A percentile compares a stretch with the other conserved stretches of the same genome.
phyloP scores from a whole-genome alignment of 352 stramenopile species.

The Globisporangium spinosum region DNA sequence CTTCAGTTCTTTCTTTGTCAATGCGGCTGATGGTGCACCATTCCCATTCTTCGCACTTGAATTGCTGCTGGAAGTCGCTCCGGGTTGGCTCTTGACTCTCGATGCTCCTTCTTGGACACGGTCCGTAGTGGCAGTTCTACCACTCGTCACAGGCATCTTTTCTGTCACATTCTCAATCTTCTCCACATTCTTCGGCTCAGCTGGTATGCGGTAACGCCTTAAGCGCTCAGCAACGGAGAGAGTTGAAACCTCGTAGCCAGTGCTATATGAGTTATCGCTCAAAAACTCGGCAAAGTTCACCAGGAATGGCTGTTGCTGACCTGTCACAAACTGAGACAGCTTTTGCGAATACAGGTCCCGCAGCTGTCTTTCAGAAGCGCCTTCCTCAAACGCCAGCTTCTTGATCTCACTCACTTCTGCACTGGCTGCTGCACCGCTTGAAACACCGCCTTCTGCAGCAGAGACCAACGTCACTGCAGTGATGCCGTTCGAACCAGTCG shows the following conservation, averaged over 20 bases:
- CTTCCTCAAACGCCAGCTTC: conserved; percentile 11
- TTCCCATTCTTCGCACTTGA: conserved; percentile 10
- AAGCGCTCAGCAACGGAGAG: conserved; percentile 62
- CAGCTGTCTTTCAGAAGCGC: conserved; percentile 32
- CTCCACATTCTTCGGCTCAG: conserved; percentile 16
- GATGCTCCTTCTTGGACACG: conserved; percentile 7
- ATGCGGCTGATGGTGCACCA: conserved; percentile 9
- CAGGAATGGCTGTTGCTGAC: conserved; percentile 78
- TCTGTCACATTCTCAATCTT: conserved; percentile 1
- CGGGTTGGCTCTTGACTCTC: conserved; percentile 24
- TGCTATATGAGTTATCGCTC: conserved; percentile 79
- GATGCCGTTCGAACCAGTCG: background rate
- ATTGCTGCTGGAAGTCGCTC: conserved; percentile 12
- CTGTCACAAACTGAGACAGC: conserved; percentile 52
- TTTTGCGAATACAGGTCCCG: conserved; percentile 61
- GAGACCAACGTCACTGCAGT: background rate
- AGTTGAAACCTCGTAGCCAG: conserved; percentile 67
- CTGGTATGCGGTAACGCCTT: conserved; percentile 39
- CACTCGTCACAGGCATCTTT: conserved; percentile 5
- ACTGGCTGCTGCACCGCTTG: background rate
- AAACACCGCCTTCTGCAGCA: background rate
- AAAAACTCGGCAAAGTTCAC: conserved; percentile 69
- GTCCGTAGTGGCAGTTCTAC: background rate
- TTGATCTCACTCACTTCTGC: conserved; percentile 6
- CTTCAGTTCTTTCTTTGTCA: conserved; percentile 73